phyloP scores from a whole-genome alignment of 2,329 filamentous ascomycete genomes.

The Pseudocercospora pini-densiflorae region DNA sequence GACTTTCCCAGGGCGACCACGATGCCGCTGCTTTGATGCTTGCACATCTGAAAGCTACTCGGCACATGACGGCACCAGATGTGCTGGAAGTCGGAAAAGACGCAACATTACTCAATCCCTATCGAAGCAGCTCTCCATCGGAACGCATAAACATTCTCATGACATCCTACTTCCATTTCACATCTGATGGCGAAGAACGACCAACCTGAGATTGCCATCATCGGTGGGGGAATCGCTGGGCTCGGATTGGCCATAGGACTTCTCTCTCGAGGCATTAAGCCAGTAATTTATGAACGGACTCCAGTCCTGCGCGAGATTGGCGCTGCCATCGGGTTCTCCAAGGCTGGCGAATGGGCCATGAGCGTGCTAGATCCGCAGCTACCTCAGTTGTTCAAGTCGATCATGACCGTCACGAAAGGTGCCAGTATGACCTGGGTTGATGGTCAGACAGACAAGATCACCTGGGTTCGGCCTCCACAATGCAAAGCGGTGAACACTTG shows the following conservation, averaged over 20 bases:
- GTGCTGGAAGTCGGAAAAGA: not conserved
- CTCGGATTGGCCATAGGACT: not conserved
- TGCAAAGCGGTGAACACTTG: not conserved
- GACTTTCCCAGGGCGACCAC: not conserved
- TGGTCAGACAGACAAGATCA: not conserved
- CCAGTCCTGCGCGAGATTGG: not conserved
- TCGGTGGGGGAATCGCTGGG: not conserved
- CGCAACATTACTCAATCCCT: too few species aligned
- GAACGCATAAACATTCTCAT: too few species aligned
- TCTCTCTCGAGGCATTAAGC: not conserved
- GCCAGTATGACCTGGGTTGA: slow-evolving; percentile 2
- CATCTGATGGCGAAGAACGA: not conserved
- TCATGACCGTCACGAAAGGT: not conserved
- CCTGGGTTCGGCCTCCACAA: not conserved
- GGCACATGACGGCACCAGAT: not conserved
- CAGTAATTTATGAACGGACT: not conserved
- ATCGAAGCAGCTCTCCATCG: too few species aligned
- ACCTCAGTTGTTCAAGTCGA: not conserved
- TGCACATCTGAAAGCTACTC: not conserved
- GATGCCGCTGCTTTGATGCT: not conserved
- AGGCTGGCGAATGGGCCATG: not conserved
- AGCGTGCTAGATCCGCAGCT: not conserved
- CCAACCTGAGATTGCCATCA: not conserved
- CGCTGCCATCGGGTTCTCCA: not conserved
- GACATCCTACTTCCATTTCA: too few species aligned